Evolutionary conservation across 495 filamentous ascomycete genomes (phyloP).

Genomic region (Tirmania nivea): DNA sequence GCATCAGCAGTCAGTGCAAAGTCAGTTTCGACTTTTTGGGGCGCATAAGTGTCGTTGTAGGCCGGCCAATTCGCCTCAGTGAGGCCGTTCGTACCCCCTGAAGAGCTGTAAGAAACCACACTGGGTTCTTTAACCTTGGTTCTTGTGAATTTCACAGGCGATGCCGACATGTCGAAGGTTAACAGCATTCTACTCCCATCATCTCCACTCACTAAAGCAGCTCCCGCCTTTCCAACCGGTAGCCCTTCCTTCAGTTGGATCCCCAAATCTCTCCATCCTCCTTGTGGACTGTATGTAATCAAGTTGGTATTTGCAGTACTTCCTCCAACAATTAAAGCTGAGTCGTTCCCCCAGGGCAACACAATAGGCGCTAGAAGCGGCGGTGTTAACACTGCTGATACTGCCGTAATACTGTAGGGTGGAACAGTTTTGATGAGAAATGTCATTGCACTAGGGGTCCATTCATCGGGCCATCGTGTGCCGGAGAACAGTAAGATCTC

Average conservation of each 20-base stretch:
- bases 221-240: conserved; percentile 14
- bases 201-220: conserved; percentile 36
- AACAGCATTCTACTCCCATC: conserved; percentile 71
- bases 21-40: conserved; percentile 36
- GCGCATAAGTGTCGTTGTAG: conserved; percentile 57
- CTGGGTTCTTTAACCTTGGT: conserved; percentile 10
- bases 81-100: not conserved
- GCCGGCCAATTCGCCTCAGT: conserved; percentile 39
- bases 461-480: conserved; percentile 29
- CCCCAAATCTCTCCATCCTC: conserved; percentile 43
- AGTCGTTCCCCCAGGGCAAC: conserved; percentile 48
- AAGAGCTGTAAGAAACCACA: conserved; percentile 8
- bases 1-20: conserved; percentile 39
- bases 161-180: conserved; percentile 51
- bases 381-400: conserved; percentile 37
- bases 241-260: conserved; percentile 37
- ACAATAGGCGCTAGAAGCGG: conserved; percentile 48
- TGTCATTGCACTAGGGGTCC: conserved; percentile 42
- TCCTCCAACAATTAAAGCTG: conserved; percentile 62
- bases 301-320: conserved; percentile 40
- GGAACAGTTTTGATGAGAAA: conserved; percentile 43
- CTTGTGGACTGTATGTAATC: conserved; percentile 34
- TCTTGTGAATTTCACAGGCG: conserved; percentile 50
- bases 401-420: conserved; percentile 29
- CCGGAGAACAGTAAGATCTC: conserved; percentile 70